Evolutionary conservation across 352 stramenopile genomes (phyloP).

Genomic region (Ophiocytium majus): DNA sequence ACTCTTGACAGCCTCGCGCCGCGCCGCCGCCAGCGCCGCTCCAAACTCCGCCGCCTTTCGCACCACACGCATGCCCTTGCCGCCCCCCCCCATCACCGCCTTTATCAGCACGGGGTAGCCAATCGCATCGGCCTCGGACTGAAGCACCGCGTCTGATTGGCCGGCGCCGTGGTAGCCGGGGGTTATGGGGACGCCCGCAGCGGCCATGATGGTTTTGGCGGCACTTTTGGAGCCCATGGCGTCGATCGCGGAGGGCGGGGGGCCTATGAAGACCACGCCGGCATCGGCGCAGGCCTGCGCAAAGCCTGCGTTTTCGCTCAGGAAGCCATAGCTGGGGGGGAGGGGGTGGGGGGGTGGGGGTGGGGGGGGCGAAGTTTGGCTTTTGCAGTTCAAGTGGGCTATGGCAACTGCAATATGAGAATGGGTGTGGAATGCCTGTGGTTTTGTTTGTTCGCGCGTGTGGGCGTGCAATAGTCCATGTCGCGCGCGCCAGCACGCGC

Average conservation of each 20-base stretch:
- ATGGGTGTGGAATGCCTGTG: no score
- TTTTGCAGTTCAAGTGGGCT: no score
- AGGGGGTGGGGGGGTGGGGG: no score
- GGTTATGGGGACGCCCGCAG: slow-evolving; percentile 74
- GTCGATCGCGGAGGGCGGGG: slow-evolving; percentile 75
- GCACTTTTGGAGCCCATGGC: slow-evolving; percentile 85
- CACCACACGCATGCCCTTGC: slow-evolving; percentile 86
- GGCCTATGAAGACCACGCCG: slow-evolving; percentile 82
- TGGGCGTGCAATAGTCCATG: no score
- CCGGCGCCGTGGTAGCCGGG: slow-evolving; percentile 83
- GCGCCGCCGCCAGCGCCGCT: slow-evolving; percentile 74
- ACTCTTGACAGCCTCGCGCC: slow-evolving; percentile 74
- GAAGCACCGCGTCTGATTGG: slow-evolving; percentile 71
- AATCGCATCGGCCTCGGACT: slow-evolving; percentile 74
- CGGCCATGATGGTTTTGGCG: slow-evolving; percentile 84
- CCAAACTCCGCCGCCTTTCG: slow-evolving; percentile 72
- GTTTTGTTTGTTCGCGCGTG: no score
- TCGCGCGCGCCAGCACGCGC: no score
- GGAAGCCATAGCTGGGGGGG: slow-evolving; percentile 83
- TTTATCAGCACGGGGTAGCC: slow-evolving; percentile 88
- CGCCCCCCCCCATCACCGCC: slow-evolving; percentile 78
- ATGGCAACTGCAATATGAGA: no score
- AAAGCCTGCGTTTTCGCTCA: slow-evolving; percentile 83
- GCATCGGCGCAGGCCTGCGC: slow-evolving; percentile 67
- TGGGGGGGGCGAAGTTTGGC: no score